Conservation (phyloP, 2,329 filamentous ascomycete species). For the Dactylellina leptospora region DNA sequence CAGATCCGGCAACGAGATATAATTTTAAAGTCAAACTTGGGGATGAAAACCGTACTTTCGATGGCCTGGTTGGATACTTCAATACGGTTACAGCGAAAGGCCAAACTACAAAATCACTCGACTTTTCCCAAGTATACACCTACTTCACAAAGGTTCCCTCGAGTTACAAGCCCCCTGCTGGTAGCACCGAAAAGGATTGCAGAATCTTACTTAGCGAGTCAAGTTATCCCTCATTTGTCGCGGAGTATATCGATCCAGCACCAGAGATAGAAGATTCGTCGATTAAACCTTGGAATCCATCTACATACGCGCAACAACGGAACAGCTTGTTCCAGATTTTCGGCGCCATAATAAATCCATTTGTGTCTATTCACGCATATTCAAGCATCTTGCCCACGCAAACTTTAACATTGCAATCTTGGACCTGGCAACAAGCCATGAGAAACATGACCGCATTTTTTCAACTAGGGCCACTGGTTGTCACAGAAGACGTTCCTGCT, state of each 20-base stretch:
- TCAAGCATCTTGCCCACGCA: constrained; percentile 59
- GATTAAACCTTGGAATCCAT: not conserved
- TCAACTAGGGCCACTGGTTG: constrained; percentile 59
- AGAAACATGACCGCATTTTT: constrained; percentile 62
- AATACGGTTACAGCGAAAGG: constrained; percentile 39
- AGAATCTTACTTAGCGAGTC: not conserved
- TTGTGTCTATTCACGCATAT: constrained; percentile 60
- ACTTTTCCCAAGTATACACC: constrained; percentile 57
- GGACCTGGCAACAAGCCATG: constrained; percentile 61
- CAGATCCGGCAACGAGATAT: constrained; percentile 55
- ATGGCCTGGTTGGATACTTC: constrained; percentile 62
- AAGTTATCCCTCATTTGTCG: not conserved
- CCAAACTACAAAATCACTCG: constrained; percentile 50
- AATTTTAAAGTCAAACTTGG: constrained; percentile 61
- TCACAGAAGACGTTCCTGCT: constrained; percentile 57
- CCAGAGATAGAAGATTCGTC: no score
- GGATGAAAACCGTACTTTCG: constrained; percentile 58
- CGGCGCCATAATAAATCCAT: constrained; percentile 61
- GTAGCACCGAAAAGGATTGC: not conserved
- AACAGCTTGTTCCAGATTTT: constrained; percentile 50
- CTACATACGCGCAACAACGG: not conserved
- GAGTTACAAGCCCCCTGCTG: not conserved
- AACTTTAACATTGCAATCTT: constrained; percentile 58
- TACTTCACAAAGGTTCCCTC: constrained; percentile 30
- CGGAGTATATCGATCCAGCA: not conserved